phyloP scores from a whole-genome alignment of 1,284 basidiomycete species.

The Cerrena zonata region DNA sequence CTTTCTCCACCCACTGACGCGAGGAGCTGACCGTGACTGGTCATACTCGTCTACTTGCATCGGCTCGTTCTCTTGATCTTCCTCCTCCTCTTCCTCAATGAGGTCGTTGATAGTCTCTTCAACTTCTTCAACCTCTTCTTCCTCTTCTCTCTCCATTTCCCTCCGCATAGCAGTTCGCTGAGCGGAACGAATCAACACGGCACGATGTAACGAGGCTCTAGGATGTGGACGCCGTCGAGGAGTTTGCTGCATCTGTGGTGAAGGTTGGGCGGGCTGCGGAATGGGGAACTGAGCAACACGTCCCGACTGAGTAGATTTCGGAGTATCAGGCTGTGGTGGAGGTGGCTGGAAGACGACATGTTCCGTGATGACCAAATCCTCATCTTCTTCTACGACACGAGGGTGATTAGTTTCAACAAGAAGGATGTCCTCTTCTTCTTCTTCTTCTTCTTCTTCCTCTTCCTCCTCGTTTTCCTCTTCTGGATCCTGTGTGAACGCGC shows the following conservation, averaged over 20 bases:
- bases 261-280: conserved; percentile 14
- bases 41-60: conserved; percentile 29
- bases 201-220: conserved; percentile 54
- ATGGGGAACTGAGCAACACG: conserved; percentile 12
- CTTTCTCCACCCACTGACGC: conserved; percentile 33
- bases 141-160: conserved; percentile 26
- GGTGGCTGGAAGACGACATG: conserved; percentile 39
- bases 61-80: conserved; percentile 18
- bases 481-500: conserved; percentile 4
- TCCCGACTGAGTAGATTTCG: conserved; percentile 9
- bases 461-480: conserved; percentile 25
- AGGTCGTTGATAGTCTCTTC: conserved; percentile 23
- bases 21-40: conserved; percentile 19
- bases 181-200: conserved; percentile 63
- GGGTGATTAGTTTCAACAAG: conserved; percentile 64
- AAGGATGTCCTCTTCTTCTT: conserved; percentile 44
- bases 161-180: conserved; percentile 47
- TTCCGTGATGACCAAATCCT: conserved; percentile 66
- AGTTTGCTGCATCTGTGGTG: conserved; percentile 35
- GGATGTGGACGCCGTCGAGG: conserved; percentile 35
- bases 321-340: conserved; percentile 7
- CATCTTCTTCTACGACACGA: conserved; percentile 61
- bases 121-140: conserved; percentile 22
- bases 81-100: conserved; percentile 26
- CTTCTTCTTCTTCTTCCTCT: conserved; percentile 29